Percentiles rank a stretch among this genome's conserved stretches.
Evolutionary conservation across 257 asterid genomes (phyloP).

Genomic region (Sherardia arvensis): DNA sequence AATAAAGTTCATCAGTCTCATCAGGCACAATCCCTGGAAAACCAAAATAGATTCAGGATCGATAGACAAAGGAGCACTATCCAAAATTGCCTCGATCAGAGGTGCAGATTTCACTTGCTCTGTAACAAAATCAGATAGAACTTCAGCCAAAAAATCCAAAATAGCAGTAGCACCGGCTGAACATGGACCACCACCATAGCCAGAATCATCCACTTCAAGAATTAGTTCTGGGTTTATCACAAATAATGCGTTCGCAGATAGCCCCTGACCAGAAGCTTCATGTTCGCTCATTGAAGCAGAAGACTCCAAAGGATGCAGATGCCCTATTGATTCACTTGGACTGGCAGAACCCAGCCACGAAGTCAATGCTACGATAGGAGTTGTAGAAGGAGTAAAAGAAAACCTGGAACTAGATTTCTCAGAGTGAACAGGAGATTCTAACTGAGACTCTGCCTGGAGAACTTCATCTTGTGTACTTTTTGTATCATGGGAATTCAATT

Average conservation of each 20-base stretch:
- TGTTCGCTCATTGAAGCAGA: constrained; percentile 43
- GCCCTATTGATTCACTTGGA: constrained; percentile 52
- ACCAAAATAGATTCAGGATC: constrained; percentile 87
- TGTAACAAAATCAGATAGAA: constrained; percentile 68
- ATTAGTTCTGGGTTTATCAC: constrained; percentile 56
- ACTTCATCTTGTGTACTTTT: constrained; percentile 36
- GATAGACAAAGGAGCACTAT: constrained; percentile 67
- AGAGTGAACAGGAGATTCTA: constrained; percentile 57
- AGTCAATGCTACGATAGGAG: constrained; percentile 86
- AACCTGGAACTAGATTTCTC: constrained; percentile 63
- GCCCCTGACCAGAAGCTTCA: constrained; percentile 50
- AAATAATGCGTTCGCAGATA: constrained; percentile 38
- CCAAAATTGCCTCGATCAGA: constrained; percentile 61
- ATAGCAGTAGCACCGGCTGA: constrained; percentile 96
- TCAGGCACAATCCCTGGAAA: constrained; percentile 89
- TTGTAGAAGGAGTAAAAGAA: constrained; percentile 43
- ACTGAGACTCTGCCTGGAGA: constrained; percentile 47
- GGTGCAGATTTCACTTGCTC: constrained; percentile 82
- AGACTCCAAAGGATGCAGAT: constrained; percentile 51
- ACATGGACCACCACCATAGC: constrained; percentile 99
- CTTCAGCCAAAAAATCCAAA: constrained; percentile 89
- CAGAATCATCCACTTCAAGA: constrained; percentile 90
- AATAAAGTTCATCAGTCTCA: constrained; percentile 87
- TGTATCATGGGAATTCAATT: constrained; percentile 38
- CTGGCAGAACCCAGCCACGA: constrained; percentile 74